A percentile compares a stretch with the other conserved stretches of the same genome.
Evolutionary conservation across 1,139 yeast species (phyloP).

Genomic region (Suhomyces guaymorum): DNA sequence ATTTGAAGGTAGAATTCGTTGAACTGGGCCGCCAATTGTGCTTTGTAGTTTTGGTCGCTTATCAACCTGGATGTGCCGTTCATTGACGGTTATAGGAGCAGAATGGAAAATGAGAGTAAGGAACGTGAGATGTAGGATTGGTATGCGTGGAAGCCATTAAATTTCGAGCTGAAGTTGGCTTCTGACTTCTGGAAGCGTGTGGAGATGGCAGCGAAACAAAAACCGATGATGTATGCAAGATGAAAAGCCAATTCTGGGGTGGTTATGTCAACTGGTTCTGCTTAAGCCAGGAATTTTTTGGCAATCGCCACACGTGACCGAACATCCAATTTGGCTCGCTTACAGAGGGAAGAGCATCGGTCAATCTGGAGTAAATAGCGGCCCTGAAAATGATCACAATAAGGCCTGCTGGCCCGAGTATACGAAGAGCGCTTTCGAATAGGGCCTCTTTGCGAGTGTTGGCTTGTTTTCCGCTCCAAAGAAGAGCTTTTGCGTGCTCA

Average conservation of each 20-base stretch:
- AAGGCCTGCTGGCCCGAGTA: not conserved
- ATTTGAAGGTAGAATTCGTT: conserved; percentile 60
- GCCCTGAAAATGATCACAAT: not conserved
- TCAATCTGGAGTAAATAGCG: not conserved
- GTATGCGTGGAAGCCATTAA: no score
- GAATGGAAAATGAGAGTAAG: not conserved
- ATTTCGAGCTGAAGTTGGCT: no score
- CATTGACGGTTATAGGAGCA: conserved; percentile 13
- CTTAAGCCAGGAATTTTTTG: not conserved
- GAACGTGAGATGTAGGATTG: not conserved
- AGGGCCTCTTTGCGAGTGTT: no score
- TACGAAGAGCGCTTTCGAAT: not conserved
- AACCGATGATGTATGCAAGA: conserved; percentile 1
- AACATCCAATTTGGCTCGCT: not conserved
- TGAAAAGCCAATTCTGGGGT: not conserved
- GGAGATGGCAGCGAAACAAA: no score
- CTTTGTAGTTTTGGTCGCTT: conserved; percentile 36
- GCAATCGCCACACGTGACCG: conserved; percentile 4
- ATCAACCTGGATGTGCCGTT: conserved; percentile 21
- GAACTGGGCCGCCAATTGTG: conserved; percentile 62
- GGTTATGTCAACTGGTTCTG: not conserved
- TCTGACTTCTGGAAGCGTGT: no score
- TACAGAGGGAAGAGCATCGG: conserved; percentile 6
- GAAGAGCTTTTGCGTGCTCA: not conserved
- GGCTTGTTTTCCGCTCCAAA: no score